Evolutionary conservation across 2,329 filamentous ascomycete genomes (phyloP), one percentile per base, ranked within the genome.

Genomic region (Penicillium nordicum): DNA sequence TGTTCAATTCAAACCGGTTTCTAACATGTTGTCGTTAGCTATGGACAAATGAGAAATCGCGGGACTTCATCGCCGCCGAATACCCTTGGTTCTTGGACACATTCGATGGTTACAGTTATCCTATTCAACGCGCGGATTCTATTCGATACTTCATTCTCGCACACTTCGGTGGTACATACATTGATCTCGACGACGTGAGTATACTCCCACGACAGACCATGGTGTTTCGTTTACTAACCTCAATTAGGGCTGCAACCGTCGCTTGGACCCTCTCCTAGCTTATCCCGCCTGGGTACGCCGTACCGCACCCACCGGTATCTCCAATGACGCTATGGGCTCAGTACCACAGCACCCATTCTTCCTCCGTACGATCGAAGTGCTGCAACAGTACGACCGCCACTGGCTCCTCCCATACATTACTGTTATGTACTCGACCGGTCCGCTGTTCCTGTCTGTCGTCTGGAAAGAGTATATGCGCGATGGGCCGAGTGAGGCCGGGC

Each of bases 61-160:
- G 86, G 64, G 82, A 87, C 2, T 92, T 93, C 67, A 90, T 93
- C 63, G 81, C 82, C 36, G 77, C 79, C 32, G 84, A 92, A 71
- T 93, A 91, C 66, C 84, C 88, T 1, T 92, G 88, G 87, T 92
- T 91, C 71, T 76, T 90, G 16, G 79, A 84, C 50, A 90, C 87
- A 0, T 94, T 89, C 68, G 85, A 90, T 67, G 81, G 80, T 66
- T 93, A 92, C 74, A 80, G 79, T 32, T 89, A 87, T 71, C 85
- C 87, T 12, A 91, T 93, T 61, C 88, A 92, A 74, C 84, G 88
- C 58, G 88, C 89, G 54, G 89, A 93, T 68, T 80, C 88, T 5
- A 88, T 93, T 65, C 83, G 89, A 49, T 93, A 93, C 76, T 92
- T 93, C 69, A 80, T 92, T 21, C 80, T 94, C 32, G 81, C 86